phyloP scores from a whole-genome alignment of 305 asterid genomes.

The Solanum hybrid region DNA sequence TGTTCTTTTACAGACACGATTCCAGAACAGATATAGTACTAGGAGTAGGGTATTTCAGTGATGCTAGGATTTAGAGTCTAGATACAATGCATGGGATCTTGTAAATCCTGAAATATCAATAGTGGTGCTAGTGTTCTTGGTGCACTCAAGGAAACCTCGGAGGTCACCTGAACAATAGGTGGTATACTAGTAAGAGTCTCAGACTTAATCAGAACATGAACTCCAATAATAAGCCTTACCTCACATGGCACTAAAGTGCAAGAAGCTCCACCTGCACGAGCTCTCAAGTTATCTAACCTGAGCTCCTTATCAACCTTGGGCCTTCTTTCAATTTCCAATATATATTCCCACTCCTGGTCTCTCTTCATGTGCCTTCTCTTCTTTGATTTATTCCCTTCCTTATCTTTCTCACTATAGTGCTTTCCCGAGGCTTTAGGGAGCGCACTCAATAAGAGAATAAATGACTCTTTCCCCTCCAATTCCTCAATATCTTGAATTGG shows the following conservation, averaged over 20 bases:
- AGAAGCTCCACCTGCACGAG: background rate
- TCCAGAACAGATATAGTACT: no score
- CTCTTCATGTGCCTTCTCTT: background rate
- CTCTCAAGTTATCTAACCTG: background rate
- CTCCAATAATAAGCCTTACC: background rate
- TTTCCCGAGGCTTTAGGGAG: background rate
- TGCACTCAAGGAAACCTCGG: background rate
- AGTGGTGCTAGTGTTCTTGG: background rate
- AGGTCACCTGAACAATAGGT: background rate
- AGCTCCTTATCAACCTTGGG: background rate
- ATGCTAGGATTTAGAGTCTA: no score
- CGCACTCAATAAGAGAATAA: background rate
- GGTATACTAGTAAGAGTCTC: background rate
- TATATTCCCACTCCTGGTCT: background rate
- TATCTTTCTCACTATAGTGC: background rate
- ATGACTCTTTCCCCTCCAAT: background rate
- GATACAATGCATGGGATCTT: no score
- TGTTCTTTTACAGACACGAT: no score
- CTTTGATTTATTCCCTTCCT: background rate
- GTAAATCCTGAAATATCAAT: no score
- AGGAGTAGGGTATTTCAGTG: no score
- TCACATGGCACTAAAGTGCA: background rate
- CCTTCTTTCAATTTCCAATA: background rate
- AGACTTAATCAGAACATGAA: background rate
- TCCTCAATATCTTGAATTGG: no score